phyloP scores from a whole-genome alignment of 2,329 filamentous ascomycete species.

The Aspergillus sp. region DNA sequence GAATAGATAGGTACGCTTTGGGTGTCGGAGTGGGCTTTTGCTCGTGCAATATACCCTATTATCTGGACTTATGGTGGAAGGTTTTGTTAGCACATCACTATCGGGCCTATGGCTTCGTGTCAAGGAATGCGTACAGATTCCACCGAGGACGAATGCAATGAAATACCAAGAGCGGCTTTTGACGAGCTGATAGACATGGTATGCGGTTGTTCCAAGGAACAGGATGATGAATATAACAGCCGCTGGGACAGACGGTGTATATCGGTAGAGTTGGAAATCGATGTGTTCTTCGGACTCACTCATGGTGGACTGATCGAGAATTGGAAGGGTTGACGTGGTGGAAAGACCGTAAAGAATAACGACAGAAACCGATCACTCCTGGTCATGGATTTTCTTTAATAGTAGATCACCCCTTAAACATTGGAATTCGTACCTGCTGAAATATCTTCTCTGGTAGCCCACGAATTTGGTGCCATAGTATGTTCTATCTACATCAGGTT shows the following conservation, averaged over 20 bases:
- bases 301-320: too few relatives aligned
- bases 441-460: too few relatives aligned
- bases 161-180: conserved; percentile 49
- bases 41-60: conserved; percentile 31
- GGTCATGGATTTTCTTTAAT: too few relatives aligned
- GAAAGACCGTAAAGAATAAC: too few relatives aligned
- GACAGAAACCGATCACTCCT: too few relatives aligned
- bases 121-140: conserved; percentile 33
- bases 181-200: conserved; percentile 46
- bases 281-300: not conserved
- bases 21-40: conserved; percentile 24
- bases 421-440: too few relatives aligned
- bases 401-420: too few relatives aligned
- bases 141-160: conserved; percentile 37
- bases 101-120: too few relatives aligned
- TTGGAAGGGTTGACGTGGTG: too few relatives aligned
- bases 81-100: too few relatives aligned
- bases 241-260: conserved; percentile 46
- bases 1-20: conserved; percentile 27
- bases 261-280: conserved; percentile 34
- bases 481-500: too few relatives aligned
- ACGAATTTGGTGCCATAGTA: too few relatives aligned
- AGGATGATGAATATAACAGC: conserved; percentile 49
- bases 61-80: conserved; percentile 44
- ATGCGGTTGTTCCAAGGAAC: conserved; percentile 43